Evolutionary conservation across 257 asterid genomes (phyloP).

Genomic region (Solanum dulcamara): DNA sequence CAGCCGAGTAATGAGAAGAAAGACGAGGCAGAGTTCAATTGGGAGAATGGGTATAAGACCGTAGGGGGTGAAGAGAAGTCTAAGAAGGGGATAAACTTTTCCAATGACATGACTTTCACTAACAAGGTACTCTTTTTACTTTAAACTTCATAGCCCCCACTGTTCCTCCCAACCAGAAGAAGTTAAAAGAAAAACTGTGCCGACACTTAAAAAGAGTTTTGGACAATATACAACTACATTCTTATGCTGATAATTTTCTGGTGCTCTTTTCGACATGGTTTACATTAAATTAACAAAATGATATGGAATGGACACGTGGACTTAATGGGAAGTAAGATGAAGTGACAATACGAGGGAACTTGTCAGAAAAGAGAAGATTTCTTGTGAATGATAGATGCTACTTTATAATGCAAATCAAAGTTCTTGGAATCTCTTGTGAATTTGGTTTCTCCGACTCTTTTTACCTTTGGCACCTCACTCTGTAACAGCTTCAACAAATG

Average conservation of each 20-base stretch:
- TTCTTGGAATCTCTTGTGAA: neutral
- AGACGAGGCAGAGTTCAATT: conserved; percentile 17
- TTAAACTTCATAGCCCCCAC: neutral
- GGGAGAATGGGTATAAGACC: conserved; percentile 17
- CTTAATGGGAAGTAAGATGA: neutral
- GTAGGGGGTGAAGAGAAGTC: conserved; percentile 28
- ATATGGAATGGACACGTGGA: neutral
- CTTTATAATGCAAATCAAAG: neutral
- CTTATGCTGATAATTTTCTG: neutral
- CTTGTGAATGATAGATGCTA: neutral
- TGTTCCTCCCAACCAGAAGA: neutral
- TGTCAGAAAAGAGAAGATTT: neutral
- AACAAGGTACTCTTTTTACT: conserved; percentile 34
- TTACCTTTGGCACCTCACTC: conserved; percentile 3
- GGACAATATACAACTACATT: neutral
- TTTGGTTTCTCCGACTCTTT: conserved; percentile 4
- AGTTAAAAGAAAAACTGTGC: neutral
- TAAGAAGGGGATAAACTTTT: conserved; percentile 19
- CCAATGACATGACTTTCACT: conserved; percentile 20
- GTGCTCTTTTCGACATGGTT: neutral
- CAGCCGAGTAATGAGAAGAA: conserved; percentile 25
- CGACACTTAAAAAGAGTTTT: neutral
- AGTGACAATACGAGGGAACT: neutral
- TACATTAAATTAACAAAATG: neutral
- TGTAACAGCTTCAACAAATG: conserved; percentile 13